A percentile compares a stretch with the other conserved stretches of the same genome.
Conservation (phyloP, 176 grass and related monocot genomes). For the Hsuehochloa calcarea region DNA sequence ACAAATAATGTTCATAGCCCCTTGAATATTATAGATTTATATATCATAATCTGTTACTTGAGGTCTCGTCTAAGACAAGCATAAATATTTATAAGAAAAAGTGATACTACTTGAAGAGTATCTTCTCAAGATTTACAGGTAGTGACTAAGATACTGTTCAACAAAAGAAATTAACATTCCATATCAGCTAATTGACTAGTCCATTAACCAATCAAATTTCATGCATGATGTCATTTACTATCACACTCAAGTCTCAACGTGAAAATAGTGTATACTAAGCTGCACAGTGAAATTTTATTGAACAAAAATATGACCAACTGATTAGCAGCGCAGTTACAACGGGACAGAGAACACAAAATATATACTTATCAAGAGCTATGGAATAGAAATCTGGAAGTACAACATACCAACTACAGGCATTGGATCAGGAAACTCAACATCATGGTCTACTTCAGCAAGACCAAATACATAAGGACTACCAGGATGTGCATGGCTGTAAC, state of each 20-base stretch:
- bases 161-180: not conserved
- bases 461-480: conserved; percentile 97
- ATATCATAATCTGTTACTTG: not conserved
- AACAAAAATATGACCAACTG: not conserved
- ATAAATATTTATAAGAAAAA: not conserved
- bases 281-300: not conserved
- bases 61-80: not conserved
- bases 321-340: not conserved
- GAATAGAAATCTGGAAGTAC: conserved; percentile 34
- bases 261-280: not conserved
- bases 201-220: not conserved
- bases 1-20: not conserved
- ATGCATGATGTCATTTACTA: too few species aligned
- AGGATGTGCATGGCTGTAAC: conserved; percentile 89
- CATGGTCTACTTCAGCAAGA: conserved; percentile 87
- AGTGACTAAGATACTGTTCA: not conserved
- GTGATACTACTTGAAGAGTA: not conserved
- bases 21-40: not conserved
- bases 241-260: not conserved
- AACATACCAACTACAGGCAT: conserved; percentile 95
- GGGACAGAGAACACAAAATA: conserved; percentile 9
- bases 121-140: conserved; percentile 3
- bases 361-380: not conserved
- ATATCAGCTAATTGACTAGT: not conserved
- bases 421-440: conserved; percentile 97